Conservation (phyloP, 352 stramenopile species). For the Phytopythium helicoides region DNA sequence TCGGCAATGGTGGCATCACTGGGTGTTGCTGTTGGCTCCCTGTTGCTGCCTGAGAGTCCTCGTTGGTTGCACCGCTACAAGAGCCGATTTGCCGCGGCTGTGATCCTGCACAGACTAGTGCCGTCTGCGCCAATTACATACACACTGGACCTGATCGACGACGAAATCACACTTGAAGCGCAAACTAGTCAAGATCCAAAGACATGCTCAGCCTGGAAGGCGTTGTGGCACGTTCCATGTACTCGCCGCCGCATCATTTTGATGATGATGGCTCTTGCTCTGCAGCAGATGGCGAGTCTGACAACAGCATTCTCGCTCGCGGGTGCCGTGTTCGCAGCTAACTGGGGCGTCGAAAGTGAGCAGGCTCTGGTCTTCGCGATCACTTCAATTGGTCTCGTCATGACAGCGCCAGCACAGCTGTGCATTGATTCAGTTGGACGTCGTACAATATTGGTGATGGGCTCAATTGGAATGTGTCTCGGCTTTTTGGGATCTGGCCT, state of each 20-base stretch:
- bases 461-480: slow-evolving; percentile 39
- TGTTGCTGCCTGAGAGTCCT: slow-evolving; percentile 46
- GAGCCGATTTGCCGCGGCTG: slow-evolving; percentile 23
- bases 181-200: slow-evolving; percentile 16
- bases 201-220: slow-evolving; percentile 16
- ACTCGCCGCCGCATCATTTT: slow-evolving; percentile 19
- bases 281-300: too few species aligned
- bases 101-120: slow-evolving; percentile 25
- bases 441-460: slow-evolving; percentile 31
- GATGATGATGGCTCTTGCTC: too few species aligned
- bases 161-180: slow-evolving; percentile 1
- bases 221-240: slow-evolving; percentile 19
- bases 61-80: slow-evolving; percentile 47
- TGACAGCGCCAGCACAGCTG: slow-evolving; percentile 33
- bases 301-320: too few species aligned
- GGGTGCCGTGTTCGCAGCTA: slow-evolving; percentile 38
- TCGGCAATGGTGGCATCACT: slow-evolving; percentile 28
- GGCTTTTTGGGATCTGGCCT: slow-evolving; percentile 34
- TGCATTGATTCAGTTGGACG: slow-evolving; percentile 42
- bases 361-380: slow-evolving; percentile 28
- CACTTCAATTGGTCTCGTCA: slow-evolving; percentile 34
- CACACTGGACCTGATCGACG: slow-evolving; percentile 27
- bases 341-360: slow-evolving; percentile 25
- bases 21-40: slow-evolving; percentile 42
- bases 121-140: slow-evolving; percentile 22